Evolutionary conservation across 1,284 basidiomycete genomes (phyloP).

Genomic region (Takashimella koratensis): DNA sequence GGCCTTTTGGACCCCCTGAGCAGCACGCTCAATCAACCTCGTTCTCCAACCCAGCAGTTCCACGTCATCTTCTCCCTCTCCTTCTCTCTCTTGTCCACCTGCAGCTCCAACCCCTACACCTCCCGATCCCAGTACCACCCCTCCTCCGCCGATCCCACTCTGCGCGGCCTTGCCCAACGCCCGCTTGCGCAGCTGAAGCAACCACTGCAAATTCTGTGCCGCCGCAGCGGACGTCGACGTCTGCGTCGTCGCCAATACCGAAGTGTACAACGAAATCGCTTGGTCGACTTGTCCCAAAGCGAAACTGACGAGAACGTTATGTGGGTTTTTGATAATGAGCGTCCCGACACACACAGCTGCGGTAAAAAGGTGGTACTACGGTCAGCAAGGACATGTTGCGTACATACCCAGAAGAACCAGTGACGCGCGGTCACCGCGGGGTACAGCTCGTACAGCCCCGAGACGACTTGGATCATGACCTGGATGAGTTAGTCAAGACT

Average conservation of each 20-base stretch:
- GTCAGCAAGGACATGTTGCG: neutral
- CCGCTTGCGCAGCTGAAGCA: conserved; percentile 22
- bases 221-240: conserved; percentile 9
- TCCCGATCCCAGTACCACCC: neutral
- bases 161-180: conserved; percentile 6
- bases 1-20: conserved; percentile 7
- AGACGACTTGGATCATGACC: conserved; percentile 28
- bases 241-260: conserved; percentile 15
- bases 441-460: conserved; percentile 22
- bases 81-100: neutral
- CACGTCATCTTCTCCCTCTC: conserved; percentile 10
- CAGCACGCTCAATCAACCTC: conserved; percentile 23
- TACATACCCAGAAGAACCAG: conserved; percentile 36
- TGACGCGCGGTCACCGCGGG: conserved; percentile 28
- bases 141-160: neutral
- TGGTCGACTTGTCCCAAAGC: conserved; percentile 21
- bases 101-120: neutral
- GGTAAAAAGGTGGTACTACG: conserved; percentile 34
- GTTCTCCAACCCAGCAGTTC: conserved; percentile 36
- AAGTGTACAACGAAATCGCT: conserved; percentile 22
- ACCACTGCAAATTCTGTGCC: conserved; percentile 30
- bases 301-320: conserved; percentile 15
- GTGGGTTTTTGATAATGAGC: conserved; percentile 20
- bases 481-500: conserved; percentile 1
- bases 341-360: conserved; percentile 32